Evolutionary conservation across 768 basidiomycete genomes (phyloP).

Genomic region (Mycena vulgaris): DNA sequence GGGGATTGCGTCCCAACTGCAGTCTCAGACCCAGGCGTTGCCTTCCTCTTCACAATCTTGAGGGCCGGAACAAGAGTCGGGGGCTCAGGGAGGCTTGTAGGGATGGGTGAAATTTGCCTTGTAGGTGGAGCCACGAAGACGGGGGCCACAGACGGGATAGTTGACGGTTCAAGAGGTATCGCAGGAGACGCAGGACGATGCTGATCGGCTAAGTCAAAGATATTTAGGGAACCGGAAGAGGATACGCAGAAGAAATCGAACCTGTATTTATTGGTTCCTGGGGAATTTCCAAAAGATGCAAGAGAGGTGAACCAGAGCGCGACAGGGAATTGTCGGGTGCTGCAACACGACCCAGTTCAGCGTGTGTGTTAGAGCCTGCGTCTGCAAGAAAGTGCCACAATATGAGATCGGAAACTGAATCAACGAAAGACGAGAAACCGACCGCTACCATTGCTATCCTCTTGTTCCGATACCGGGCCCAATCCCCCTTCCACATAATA

Average conservation of each 20-base stretch:
- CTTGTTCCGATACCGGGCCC: conserved; percentile 8
- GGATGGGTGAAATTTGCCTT: conserved; percentile 25
- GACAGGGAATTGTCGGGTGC: not conserved
- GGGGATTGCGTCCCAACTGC: not conserved
- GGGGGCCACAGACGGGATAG: conserved; percentile 24
- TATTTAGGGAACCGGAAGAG: not conserved
- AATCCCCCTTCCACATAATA: conserved; percentile 50
- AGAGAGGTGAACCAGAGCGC: not conserved
- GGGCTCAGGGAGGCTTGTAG: conserved; percentile 41
- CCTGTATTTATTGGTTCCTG: conserved; percentile 14
- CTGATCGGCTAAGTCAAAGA: not conserved
- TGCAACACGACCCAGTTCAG: not conserved
- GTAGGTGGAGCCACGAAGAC: conserved; percentile 29
- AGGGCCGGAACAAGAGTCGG: conserved; percentile 61
- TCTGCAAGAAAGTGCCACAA: too few species aligned
- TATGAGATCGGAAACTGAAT: not conserved
- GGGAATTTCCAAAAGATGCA: not conserved
- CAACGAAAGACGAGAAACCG: not conserved
- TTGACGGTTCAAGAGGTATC: conserved; percentile 3
- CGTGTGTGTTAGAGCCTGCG: not conserved
- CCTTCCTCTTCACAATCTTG: conserved; percentile 62
- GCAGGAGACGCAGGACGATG: conserved; percentile 11
- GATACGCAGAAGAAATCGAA: not conserved
- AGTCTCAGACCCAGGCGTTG: conserved; percentile 20
- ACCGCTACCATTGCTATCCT: conserved; percentile 13